phyloP scores from a whole-genome alignment of 2,329 filamentous ascomycete species.

The Penicillium sp. region DNA sequence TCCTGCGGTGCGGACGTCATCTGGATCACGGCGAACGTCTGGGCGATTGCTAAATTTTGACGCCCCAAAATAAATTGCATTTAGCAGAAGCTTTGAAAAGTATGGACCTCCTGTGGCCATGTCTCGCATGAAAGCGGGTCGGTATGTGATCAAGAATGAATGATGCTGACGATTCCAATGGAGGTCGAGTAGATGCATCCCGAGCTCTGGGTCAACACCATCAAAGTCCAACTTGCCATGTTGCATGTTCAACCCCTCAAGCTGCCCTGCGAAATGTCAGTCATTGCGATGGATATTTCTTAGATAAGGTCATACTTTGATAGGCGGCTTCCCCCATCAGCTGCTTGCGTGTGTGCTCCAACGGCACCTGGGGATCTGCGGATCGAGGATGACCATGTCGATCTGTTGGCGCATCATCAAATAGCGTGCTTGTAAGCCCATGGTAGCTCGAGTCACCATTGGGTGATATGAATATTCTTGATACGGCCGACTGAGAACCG shows the following conservation, averaged over 20 bases:
- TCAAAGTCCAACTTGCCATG: slow-evolving; percentile 56
- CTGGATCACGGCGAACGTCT: slow-evolving; percentile 48
- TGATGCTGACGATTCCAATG: slow-evolving; percentile 59
- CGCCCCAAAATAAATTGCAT: slow-evolving; percentile 52
- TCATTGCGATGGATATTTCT: neutral
- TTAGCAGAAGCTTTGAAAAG: slow-evolving; percentile 55
- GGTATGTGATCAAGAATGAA: slow-evolving; percentile 52
- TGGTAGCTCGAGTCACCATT: slow-evolving; percentile 51
- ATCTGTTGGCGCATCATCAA: slow-evolving; percentile 41
- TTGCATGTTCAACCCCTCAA: slow-evolving; percentile 51
- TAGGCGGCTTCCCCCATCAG: slow-evolving; percentile 52
- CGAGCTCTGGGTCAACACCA: slow-evolving; percentile 55
- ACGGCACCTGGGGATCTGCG: slow-evolving; percentile 12
- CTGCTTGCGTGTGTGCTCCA: slow-evolving; percentile 40
- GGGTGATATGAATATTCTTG: slow-evolving; percentile 42
- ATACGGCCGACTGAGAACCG: slow-evolving; percentile 21
- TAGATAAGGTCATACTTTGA: slow-evolving; percentile 35
- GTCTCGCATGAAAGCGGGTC: slow-evolving; percentile 55
- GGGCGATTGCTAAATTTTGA: slow-evolving; percentile 50
- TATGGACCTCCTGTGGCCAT: slow-evolving; percentile 52
- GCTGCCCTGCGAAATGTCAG: slow-evolving; percentile 37
- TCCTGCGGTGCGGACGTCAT: slow-evolving; percentile 52
- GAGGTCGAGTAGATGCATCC: slow-evolving; percentile 53
- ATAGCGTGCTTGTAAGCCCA: slow-evolving; percentile 53
- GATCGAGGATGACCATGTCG: slow-evolving; percentile 12